Conservation (phyloP, 164 flowering plant genomes). For the Magnolia officinalis region DNA sequence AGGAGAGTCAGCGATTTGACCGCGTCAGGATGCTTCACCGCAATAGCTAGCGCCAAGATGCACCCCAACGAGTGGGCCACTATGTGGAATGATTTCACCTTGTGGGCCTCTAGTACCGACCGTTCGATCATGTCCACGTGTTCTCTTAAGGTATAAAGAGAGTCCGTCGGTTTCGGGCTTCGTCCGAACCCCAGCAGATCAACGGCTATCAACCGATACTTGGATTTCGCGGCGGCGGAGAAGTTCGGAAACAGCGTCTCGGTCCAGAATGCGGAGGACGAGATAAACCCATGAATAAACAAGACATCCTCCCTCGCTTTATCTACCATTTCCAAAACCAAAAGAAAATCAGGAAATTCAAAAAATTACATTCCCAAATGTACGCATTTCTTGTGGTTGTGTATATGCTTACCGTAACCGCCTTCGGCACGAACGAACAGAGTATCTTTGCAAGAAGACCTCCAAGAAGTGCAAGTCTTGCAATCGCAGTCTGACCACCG, state of each 20-base stretch:
- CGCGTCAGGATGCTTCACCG: constrained; percentile 64
- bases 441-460: constrained; percentile 45
- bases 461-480: constrained; percentile 57
- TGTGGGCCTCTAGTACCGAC: constrained; percentile 61
- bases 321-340: constrained; percentile 13
- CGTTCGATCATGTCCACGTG: constrained; percentile 87
- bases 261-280: constrained; percentile 89
- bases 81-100: constrained; percentile 80
- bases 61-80: constrained; percentile 97
- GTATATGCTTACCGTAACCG: constrained; percentile 36
- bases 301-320: constrained; percentile 63
- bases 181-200: constrained; percentile 90
- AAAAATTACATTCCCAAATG: background rate
- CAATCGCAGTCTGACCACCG: constrained; percentile 98
- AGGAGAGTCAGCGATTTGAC: constrained; percentile 82
- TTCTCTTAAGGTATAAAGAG: constrained; percentile 78
- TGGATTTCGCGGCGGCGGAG: constrained; percentile 48
- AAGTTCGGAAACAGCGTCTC: constrained; percentile 89
- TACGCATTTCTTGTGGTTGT: background rate
- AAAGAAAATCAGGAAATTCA: background rate
- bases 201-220: constrained; percentile 62
- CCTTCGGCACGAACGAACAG: constrained; percentile 63
- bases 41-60: constrained; percentile 86
- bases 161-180: constrained; percentile 90
- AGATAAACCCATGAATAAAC: constrained; percentile 94